phyloP scores from a whole-genome alignment of 2,329 filamentous ascomycete species.

The Colletotrichum costaricense region DNA sequence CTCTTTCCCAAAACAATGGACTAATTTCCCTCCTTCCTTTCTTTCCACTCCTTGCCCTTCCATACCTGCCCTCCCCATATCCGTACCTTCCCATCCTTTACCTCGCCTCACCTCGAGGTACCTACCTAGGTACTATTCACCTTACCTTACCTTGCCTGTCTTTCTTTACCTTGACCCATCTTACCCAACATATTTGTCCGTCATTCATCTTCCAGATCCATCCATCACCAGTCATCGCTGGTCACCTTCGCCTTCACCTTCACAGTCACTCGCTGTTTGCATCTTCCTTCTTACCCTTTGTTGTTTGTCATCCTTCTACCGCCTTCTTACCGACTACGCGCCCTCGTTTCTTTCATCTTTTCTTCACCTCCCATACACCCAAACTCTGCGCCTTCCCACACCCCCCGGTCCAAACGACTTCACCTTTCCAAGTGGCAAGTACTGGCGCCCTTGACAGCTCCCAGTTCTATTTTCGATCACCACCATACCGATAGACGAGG shows the following conservation, averaged over 20 bases:
- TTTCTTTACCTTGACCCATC: neutral
- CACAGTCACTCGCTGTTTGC: neutral
- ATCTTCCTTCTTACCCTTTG: neutral
- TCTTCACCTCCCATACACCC: neutral
- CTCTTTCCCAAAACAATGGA: slow-evolving; percentile 14
- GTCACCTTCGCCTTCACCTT: neutral
- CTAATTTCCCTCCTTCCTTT: slow-evolving; percentile 6
- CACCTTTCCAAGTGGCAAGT: neutral
- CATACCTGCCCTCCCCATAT: neutral
- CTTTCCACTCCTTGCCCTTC: neutral
- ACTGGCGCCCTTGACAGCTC: neutral
- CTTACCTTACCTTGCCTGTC: too few relatives aligned
- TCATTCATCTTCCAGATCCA: neutral
- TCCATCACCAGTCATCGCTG: neutral
- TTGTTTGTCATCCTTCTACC: neutral
- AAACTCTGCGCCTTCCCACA: neutral
- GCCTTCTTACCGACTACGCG: neutral
- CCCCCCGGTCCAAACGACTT: neutral
- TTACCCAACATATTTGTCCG: neutral
- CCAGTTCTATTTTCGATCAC: neutral
- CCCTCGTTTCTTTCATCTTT: neutral
- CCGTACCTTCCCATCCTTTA: too few relatives aligned
- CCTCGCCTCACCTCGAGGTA: too few relatives aligned
- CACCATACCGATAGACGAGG: neutral
- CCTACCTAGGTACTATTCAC: too few relatives aligned